Percentiles rank a stretch among this genome's conserved stretches.
These are phyloP conservation scores for Pseudogymnoascus sp. DNA, from an alignment of 2,329 filamentous ascomycete genomes.

Conservation along the genomic window DNA sequence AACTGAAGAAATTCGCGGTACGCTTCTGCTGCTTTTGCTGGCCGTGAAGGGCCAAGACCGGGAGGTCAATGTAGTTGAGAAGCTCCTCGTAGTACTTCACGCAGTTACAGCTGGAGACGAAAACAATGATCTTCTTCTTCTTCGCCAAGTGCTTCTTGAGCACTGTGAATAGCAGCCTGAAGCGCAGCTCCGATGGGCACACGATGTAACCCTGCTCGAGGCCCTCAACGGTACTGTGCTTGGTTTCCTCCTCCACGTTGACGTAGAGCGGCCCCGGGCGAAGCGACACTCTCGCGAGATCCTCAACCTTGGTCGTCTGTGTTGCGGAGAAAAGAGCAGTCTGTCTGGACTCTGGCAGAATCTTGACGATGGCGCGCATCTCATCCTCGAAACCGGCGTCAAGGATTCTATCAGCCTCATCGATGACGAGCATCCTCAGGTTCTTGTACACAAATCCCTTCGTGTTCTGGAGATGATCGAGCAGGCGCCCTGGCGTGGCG, in stretches of 20 bases:
- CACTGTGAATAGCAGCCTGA: slow-evolving; percentile 89
- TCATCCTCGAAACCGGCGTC: slow-evolving; percentile 99
- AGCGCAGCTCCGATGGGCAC: slow-evolving; percentile 88
- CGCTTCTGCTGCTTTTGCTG: slow-evolving; percentile 99
- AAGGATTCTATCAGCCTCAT: slow-evolving; percentile 92
- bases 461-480: slow-evolving; percentile 92
- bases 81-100: slow-evolving; percentile 95
- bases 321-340: slow-evolving; percentile 99
- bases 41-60: slow-evolving; percentile 77
- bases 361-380: slow-evolving; percentile 94
- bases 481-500: slow-evolving; percentile 81
- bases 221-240: slow-evolving; percentile 85
- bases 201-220: slow-evolving; percentile 94
- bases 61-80: slow-evolving; percentile 94
- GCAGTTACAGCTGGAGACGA: slow-evolving; percentile 85
- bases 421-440: slow-evolving; percentile 82
- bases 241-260: slow-evolving; percentile 86
- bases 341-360: slow-evolving; percentile 79
- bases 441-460: slow-evolving; percentile 88
- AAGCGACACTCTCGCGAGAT: slow-evolving; percentile 87
- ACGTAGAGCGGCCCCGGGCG: slow-evolving; percentile 88
- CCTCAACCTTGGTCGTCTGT: slow-evolving; percentile 97
- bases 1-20: slow-evolving; percentile 98
- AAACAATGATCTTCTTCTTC: slow-evolving; percentile 91
- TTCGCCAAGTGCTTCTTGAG: slow-evolving; percentile 75